Percentiles rank a stretch among this genome's conserved stretches.
Evolutionary conservation across 2,329 filamentous ascomycete genomes (phyloP).

Genomic region (Fusarium miscanthi): DNA sequence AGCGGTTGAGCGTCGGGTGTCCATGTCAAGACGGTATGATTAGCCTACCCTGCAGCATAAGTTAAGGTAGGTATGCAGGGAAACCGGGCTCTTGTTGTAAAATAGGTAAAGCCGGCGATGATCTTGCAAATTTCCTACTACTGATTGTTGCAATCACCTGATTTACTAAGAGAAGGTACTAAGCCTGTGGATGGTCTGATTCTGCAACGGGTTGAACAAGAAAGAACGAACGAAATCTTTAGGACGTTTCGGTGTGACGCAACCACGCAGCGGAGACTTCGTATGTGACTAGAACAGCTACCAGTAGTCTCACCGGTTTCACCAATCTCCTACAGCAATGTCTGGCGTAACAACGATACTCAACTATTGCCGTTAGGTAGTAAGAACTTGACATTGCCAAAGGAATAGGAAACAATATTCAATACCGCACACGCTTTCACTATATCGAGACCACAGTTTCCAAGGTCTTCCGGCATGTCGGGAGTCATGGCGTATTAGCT

Average conservation of each 20-base stretch:
- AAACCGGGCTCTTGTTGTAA: not conserved
- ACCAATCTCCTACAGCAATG: not conserved
- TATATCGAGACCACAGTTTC: not conserved
- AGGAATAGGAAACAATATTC: not conserved
- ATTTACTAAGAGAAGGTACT: not conserved
- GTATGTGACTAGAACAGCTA: not conserved
- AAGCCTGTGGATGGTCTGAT: not conserved
- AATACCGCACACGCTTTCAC: not conserved
- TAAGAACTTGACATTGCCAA: not conserved
- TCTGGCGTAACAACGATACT: not conserved
- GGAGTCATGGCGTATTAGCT: not conserved
- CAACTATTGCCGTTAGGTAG: not conserved
- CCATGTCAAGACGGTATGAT: not conserved
- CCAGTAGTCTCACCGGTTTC: not conserved
- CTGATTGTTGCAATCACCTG: not conserved
- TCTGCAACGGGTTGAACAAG: not conserved
- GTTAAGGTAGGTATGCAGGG: not conserved
- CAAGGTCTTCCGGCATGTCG: not conserved
- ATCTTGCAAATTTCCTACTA: not conserved
- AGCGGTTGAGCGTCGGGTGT: not conserved
- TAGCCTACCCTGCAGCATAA: not conserved
- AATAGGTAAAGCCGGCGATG: not conserved
- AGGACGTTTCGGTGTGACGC: slow-evolving; percentile 24
- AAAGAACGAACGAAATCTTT: not conserved
- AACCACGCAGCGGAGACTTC: not conserved